Evolutionary conservation across 2,329 filamentous ascomycete genomes (phyloP).

Genomic region (Cladobotryum protrusum): DNA sequence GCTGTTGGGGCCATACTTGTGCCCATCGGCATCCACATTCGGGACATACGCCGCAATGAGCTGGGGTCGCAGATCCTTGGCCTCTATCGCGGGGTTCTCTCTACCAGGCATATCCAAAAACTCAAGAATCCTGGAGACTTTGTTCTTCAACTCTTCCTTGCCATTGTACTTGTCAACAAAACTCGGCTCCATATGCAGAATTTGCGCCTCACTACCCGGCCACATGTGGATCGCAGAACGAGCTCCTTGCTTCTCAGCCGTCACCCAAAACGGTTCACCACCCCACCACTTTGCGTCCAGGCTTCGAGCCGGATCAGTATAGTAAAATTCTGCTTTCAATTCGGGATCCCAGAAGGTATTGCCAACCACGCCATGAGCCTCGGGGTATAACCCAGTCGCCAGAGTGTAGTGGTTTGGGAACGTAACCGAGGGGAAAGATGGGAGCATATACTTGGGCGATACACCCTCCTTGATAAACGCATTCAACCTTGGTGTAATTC

Average conservation of each 20-base stretch:
- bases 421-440: slow-evolving; percentile 91
- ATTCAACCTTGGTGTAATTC: slow-evolving; percentile 75
- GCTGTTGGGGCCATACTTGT: slow-evolving; percentile 87
- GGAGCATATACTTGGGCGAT: slow-evolving; percentile 86
- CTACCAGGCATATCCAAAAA: slow-evolving; percentile 77
- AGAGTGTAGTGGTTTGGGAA: slow-evolving; percentile 96
- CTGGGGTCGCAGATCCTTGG: slow-evolving; percentile 64
- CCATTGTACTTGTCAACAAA: slow-evolving; percentile 82
- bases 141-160: slow-evolving; percentile 64
- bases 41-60: slow-evolving; percentile 93
- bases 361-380: slow-evolving; percentile 86
- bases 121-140: slow-evolving; percentile 73
- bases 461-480: slow-evolving; percentile 76
- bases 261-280: slow-evolving; percentile 90
- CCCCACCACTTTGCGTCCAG: slow-evolving; percentile 90
- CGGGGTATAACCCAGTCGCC: slow-evolving; percentile 85
- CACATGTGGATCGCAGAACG: slow-evolving; percentile 92
- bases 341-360: slow-evolving; percentile 91
- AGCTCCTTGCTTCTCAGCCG: slow-evolving; percentile 76
- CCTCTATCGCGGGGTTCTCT: slow-evolving; percentile 47
- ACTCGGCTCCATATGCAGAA: slow-evolving; percentile 65
- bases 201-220: slow-evolving; percentile 90
- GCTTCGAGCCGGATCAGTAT: slow-evolving; percentile 69
- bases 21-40: slow-evolving; percentile 81
- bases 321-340: slow-evolving; percentile 74